Base-by-base conservation (phyloP, 1,139 yeast species). In the Suhomyces coccinellae region DNA sequence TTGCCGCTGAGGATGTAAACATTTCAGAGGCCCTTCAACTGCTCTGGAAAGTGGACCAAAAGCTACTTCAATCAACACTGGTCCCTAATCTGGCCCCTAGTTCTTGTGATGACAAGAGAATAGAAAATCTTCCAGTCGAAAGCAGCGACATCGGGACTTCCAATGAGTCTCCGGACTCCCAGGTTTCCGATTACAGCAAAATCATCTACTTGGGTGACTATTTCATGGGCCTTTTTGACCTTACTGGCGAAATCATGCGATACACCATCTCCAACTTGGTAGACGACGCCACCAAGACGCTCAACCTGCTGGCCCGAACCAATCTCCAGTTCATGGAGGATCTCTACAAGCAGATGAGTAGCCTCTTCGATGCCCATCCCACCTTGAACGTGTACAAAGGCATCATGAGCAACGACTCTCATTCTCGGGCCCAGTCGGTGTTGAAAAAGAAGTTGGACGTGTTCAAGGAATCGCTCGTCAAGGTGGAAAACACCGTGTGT, bases 181-280 rank as follows among this genome's bases (percentile, higher is more conserved):
- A 8, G 2, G 13, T 16, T 32, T n/a, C 5, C 29, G 29, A 26
- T 12, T 33, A 31, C 26, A 15, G 32, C 33, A 33, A 27, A 5
- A 48, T 54, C 38, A 49, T 56, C 30, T 50, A 49, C 38, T 39
- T 44, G 8, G 64, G 65, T 43, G 75, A 72, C 52, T 71, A 65
- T 50, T 51, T 71, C 17, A 60, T 70, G 62, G 77, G 77, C 0
- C 46, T 72, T 11, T 64, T 71, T 52, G 77, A 72, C 50, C 56
- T 71, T 42, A 69, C 77, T 0, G 77, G 77, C 1, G 77, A 72
- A 45, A 57, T 72, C 27, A 71, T 72, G 77, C 50, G 74, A 31
- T 65, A 59, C 45, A 62, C 70, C 9, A 65, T 69, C 11, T 53
- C 60, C 43, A 50, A 50, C 34, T 37, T 54, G 40, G 51, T 47